A percentile compares a stretch with the other conserved stretches of the same genome.
Evolutionary conservation across 2,329 filamentous ascomycete genomes (phyloP).

Genomic region (Fusarium dimerum): DNA sequence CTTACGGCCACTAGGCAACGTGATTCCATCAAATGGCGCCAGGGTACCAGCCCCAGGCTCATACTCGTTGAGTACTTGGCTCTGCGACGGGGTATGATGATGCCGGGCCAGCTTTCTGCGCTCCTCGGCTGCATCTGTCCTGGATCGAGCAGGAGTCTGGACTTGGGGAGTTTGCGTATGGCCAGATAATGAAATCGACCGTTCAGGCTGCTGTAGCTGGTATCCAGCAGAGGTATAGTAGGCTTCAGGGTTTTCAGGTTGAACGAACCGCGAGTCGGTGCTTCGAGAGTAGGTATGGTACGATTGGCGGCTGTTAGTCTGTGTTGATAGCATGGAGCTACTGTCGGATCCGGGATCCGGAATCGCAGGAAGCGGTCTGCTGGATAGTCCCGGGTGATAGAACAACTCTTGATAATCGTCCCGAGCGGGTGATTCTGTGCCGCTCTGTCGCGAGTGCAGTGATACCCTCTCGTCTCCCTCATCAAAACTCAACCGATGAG

Average conservation of each 20-base stretch:
- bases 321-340: constrained; percentile 51
- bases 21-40: constrained; percentile 75
- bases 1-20: constrained; percentile 75
- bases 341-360: constrained; percentile 64
- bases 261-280: constrained; percentile 44
- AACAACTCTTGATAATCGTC: constrained; percentile 88
- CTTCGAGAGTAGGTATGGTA: constrained; percentile 52
- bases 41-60: constrained; percentile 57
- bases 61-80: constrained; percentile 56
- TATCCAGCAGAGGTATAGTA: constrained; percentile 43
- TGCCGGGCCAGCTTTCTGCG: constrained; percentile 56
- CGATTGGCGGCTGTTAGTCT: constrained; percentile 42
- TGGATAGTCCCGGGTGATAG: constrained; percentile 81
- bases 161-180: constrained; percentile 80
- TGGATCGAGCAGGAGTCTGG: constrained; percentile 82
- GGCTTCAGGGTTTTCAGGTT: constrained; percentile 49
- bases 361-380: constrained; percentile 63
- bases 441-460: constrained; percentile 56
- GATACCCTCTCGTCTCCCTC: constrained; percentile 80
- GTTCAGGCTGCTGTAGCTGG: constrained; percentile 53
- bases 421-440: constrained; percentile 65
- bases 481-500: constrained; percentile 82
- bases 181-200: constrained; percentile 81
- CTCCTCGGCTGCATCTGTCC: constrained; percentile 86
- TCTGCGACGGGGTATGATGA: constrained; percentile 51